Percentiles rank a stretch among this genome's conserved stretches.
phyloP scores from a whole-genome alignment of 139 green algal species.

The Mesostigma viride region DNA sequence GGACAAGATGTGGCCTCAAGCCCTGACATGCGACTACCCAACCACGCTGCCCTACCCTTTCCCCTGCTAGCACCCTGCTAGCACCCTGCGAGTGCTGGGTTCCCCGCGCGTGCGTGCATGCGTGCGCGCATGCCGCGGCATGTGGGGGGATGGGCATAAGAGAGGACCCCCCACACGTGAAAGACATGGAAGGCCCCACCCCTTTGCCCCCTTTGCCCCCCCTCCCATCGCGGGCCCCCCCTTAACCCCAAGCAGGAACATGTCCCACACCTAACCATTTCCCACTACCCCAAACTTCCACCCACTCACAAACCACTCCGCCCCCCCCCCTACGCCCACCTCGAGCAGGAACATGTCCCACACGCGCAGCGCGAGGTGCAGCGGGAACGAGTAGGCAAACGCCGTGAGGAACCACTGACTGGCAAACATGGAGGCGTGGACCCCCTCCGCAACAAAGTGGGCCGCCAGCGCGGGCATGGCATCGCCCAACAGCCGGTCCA shows the following conservation, averaged over 20 bases:
- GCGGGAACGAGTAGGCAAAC: constrained; percentile 72
- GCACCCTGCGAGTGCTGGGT: too few species aligned
- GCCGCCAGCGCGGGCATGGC: constrained; percentile 37
- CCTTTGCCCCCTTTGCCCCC: background rate
- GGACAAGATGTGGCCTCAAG: too few species aligned
- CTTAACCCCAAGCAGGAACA: background rate
- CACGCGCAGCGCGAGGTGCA: constrained; percentile 62
- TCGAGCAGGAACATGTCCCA: constrained; percentile 75
- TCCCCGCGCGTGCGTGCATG: too few species aligned
- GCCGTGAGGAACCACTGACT: constrained; percentile 83
- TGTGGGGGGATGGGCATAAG: background rate
- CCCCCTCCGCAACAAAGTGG: constrained; percentile 37
- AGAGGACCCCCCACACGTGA: background rate
- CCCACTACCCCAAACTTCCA: background rate
- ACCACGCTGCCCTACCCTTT: too few species aligned
- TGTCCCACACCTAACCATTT: background rate
- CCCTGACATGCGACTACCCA: too few species aligned
- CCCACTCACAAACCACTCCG: background rate
- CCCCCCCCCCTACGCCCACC: constrained; percentile 40
- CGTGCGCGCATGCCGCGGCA: too few species aligned
- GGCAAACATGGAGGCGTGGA: constrained; percentile 52
- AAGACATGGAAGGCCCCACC: background rate
- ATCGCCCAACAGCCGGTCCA: constrained; percentile 41
- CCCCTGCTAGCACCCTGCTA: too few species aligned
- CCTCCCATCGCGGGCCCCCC: background rate